Conservation (phyloP, 2,329 filamentous ascomycete species). For the Elsinoe fawcettii region DNA sequence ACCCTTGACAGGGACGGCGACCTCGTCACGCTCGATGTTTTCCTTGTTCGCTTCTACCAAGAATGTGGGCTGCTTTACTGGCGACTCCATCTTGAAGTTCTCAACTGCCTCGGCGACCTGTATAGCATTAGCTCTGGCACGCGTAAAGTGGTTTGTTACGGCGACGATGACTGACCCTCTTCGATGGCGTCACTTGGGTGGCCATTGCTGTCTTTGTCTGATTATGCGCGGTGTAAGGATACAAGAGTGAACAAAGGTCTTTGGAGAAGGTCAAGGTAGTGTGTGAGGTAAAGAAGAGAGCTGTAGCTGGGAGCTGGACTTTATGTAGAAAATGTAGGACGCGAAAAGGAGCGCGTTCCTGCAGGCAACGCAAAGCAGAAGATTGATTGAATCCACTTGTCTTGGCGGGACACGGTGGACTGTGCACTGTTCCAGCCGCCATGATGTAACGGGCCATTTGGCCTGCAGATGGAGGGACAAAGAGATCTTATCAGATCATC, state of each 20-base stretch:
- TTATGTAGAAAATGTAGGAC: constrained; percentile 11
- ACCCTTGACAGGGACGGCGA: constrained; percentile 49
- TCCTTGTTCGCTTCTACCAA: constrained; percentile 65
- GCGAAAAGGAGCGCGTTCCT: constrained; percentile 11
- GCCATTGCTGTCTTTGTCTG: constrained; percentile 43
- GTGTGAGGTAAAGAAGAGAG: constrained; percentile 11
- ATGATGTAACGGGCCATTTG: constrained; percentile 7
- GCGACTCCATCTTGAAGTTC: constrained; percentile 86
- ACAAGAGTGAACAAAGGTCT: constrained; percentile 11
- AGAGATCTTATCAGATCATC: constrained; percentile 8
- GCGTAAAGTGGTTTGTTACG: constrained; percentile 30
- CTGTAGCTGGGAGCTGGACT: constrained; percentile 8
- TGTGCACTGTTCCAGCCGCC: background rate
- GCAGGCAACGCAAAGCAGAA: constrained; percentile 5
- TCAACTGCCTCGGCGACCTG: constrained; percentile 83
- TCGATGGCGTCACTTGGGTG: constrained; percentile 69
- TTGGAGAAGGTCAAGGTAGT: constrained; percentile 10
- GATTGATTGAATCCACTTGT: constrained; percentile 2
- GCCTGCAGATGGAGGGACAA: background rate
- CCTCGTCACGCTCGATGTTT: constrained; percentile 55
- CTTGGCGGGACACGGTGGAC: background rate
- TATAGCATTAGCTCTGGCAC: constrained; percentile 32
- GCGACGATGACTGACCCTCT: constrained; percentile 52
- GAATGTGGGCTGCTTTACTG: constrained; percentile 84
- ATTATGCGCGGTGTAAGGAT: constrained; percentile 12